Evolutionary conservation across 208 protist species (phyloP), one percentile per base, ranked within the genome.

Genomic region (Wallacemonas collosoma): DNA sequence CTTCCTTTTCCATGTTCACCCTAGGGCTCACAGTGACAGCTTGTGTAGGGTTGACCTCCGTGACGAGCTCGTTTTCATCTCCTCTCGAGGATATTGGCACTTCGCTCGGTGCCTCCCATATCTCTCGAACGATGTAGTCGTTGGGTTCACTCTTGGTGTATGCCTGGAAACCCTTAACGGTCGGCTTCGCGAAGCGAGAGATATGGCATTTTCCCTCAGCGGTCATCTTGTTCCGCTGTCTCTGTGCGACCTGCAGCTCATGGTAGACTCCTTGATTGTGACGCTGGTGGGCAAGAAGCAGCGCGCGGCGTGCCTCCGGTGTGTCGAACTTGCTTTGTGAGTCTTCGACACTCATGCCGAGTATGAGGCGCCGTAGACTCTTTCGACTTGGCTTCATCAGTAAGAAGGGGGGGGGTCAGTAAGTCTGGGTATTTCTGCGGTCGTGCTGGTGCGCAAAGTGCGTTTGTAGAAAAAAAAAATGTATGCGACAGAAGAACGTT

Each of bases 341-440:
- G 54, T 96, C 91, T 62, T 96, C 91, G 71, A 96, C 85, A 54
- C 89, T 93, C 75, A 96, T 88, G 51, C 91, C 91, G 38, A 96
- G 76, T 58, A 96, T 91, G 26, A 96, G 76, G 47, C 91, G 87
- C 47, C 87, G 71, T 12, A 80, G 68, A 7, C 50, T 64, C 12
- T 54, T 72, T 77, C 47, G 71, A 17, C 70, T 82, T 1, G 56
- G 67, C 40, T 85, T 79, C 82, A 87, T 87, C 55, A 61, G 12
- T 53, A 8, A 12, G 3, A 9, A 38, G 7, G 15, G 6, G 8
- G 38, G 5, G 9, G 8, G 17, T 5, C 38, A 9, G 26, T 41
- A 56, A 57, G 47, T 67, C 67, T 56, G 9, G n/a, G 6, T 68
- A 57, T 74, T 11, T 60, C 39, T 35, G 51, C 38, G 26, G 26